A percentile compares a stretch with the other conserved stretches of the same genome.
phyloP scores from a whole-genome alignment of 768 basidiomycete species.

The Tulasnella sp. region DNA sequence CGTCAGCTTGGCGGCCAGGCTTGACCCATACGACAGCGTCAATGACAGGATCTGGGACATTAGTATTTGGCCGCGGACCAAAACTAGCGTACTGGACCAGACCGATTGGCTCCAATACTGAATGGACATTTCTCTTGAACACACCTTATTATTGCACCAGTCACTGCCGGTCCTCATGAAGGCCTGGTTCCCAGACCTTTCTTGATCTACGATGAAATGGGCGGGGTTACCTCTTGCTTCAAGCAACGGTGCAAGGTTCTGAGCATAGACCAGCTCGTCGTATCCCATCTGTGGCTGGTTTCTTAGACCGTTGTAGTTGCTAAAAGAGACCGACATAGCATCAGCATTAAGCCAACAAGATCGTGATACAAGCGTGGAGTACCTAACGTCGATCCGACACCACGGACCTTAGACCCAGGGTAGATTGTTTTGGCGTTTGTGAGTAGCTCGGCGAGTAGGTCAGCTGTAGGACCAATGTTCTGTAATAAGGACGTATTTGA shows the following conservation, averaged over 20 bases:
- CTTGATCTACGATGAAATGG: constrained; percentile 32
- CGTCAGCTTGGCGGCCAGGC: constrained; percentile 56
- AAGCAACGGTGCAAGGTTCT: constrained; percentile 26
- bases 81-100: constrained; percentile 20
- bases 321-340: constrained; percentile 24
- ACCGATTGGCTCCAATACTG: neutral
- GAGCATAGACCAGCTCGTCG: constrained; percentile 28
- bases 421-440: constrained; percentile 23
- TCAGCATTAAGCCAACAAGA: neutral
- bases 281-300: constrained; percentile 24
- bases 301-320: constrained; percentile 29
- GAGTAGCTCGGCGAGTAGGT: constrained; percentile 26
- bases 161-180: constrained; percentile 24
- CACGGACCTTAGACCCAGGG: constrained; percentile 23
- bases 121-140: neutral
- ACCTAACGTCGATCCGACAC: no score
- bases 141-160: constrained; percentile 28
- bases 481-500: constrained; percentile 14
- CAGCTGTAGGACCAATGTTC: constrained; percentile 27
- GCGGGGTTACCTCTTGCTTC: constrained; percentile 26
- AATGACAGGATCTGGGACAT: constrained; percentile 4
- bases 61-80: constrained; percentile 19
- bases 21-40: constrained; percentile 25
- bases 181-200: constrained; percentile 25
- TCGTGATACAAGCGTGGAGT: constrained; percentile 22